phyloP scores from a whole-genome alignment of 352 stramenopile species.

The Pythium utonaiense region DNA sequence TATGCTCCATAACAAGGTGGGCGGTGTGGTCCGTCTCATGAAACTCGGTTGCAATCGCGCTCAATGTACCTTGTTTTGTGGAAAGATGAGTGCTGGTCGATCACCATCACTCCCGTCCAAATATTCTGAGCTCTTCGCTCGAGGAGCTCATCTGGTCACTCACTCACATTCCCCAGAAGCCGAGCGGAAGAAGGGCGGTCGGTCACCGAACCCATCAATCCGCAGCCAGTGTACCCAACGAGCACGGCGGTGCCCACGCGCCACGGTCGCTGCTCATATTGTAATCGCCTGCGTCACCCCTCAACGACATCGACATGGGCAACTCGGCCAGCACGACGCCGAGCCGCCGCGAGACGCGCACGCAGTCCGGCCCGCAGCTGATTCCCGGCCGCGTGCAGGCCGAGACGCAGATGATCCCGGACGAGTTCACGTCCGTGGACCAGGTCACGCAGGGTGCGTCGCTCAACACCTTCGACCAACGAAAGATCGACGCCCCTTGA shows the following conservation, averaged over 20 bases:
- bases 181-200: no score
- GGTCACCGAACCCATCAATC: conserved; percentile 1
- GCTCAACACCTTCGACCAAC: no score
- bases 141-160: no score
- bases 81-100: not conserved
- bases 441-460: conserved; percentile 52
- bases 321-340: conserved; percentile 25
- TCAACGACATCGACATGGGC: conserved; percentile 22
- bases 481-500: no score
- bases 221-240: not conserved
- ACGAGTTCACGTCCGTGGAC: conserved; percentile 64
- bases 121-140: not conserved
- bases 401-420: conserved; percentile 50
- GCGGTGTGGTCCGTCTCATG: no score
- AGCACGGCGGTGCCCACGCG: not conserved
- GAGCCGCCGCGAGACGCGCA: conserved; percentile 23
- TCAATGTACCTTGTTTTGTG: not conserved
- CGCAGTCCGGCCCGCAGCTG: conserved; percentile 36
- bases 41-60: no score
- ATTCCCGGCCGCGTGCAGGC: conserved; percentile 23
- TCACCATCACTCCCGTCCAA: not conserved
- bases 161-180: not conserved
- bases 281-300: not conserved
- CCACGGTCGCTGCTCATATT: not conserved
- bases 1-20: no score